Evolutionary conservation across 2,329 filamentous ascomycete genomes (phyloP).

Genomic region (Calonectria montana): DNA sequence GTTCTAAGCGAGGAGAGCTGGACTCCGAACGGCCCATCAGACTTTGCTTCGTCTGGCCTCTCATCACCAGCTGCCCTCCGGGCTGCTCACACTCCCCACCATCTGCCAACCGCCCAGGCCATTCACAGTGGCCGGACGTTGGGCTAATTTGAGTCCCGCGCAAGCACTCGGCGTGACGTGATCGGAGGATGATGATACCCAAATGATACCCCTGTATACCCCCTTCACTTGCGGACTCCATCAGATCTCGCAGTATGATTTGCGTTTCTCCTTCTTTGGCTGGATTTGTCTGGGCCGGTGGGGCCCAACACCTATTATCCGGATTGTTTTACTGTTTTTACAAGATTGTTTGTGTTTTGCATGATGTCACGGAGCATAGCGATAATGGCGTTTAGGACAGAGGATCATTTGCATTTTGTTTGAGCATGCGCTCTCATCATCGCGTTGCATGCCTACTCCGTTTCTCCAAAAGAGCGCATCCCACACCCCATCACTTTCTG

Average conservation of each 20-base stretch:
- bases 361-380: slow-evolving; percentile 54
- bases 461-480: slow-evolving; percentile 26
- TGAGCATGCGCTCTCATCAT: slow-evolving; percentile 33
- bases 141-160: slow-evolving; percentile 53
- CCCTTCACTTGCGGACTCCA: slow-evolving; percentile 33
- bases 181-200: slow-evolving; percentile 39
- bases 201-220: slow-evolving; percentile 47
- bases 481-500: slow-evolving; percentile 2
- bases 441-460: slow-evolving; percentile 28
- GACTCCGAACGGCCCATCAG: slow-evolving; percentile 47
- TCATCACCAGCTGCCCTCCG: slow-evolving; percentile 44
- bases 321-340: slow-evolving; percentile 24
- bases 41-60: slow-evolving; percentile 37
- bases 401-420: slow-evolving; percentile 39
- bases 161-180: slow-evolving; percentile 26
- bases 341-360: slow-evolving; percentile 34
- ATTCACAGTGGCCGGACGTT: slow-evolving; percentile 66
- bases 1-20: slow-evolving; percentile 83
- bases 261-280: slow-evolving; percentile 35
- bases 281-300: slow-evolving; percentile 29
- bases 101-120: slow-evolving; percentile 54
- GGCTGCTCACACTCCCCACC: slow-evolving; percentile 46
- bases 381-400: slow-evolving; percentile 51
- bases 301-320: slow-evolving; percentile 23
- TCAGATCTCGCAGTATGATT: slow-evolving; percentile 31